Base-by-base conservation (phyloP, 257 asterid species). In the Salvia rosmarinus region DNA sequence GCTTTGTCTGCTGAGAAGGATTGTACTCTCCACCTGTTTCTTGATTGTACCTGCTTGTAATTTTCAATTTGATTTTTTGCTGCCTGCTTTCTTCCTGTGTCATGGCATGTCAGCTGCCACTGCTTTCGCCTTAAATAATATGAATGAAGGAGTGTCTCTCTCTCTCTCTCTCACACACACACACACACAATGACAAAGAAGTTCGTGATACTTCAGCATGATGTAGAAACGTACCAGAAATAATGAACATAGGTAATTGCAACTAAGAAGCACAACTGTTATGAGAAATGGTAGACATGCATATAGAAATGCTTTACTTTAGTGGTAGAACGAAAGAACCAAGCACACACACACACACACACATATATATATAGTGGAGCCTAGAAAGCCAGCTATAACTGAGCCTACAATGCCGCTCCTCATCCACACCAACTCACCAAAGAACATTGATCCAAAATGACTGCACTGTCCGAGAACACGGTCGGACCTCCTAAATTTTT, bases 1-100 rank as follows among this genome's bases (percentile, higher is more conserved):
- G 93, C 51, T 92, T 90, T 72, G 75, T 64, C 39, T 92, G 98
- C 73, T 56, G 74, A 13, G 75, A 46, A 67, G 50, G 42, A 13
- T 16, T 34, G 19, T 44, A 39, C 44, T 66, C 43, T 17, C 30
- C 32, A 8, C 6, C 23, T 28, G 11, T 37, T 71, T 8, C 17
- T 49, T 60, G 39, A 28, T 51, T 55, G 42, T 35, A 54, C 16
- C 32, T 58, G 43, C 43, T 52, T 57, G 42, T 57, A 6, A 78
- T 72, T 71, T 42, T 62, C 19, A 21, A 16, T 58, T 35, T 66
- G 67, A 40, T 57, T 72, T 57, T 72, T 14, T 39, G 39, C 17
- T 66, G 70, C 16, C 50, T 32, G 23, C 63, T 63, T 6, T 69
- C 63, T 11, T 50, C 9, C 59, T 11, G 16, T 55, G 17, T 44